phyloP scores from a whole-genome alignment of 495 filamentous ascomycete species.

The Aspergillus mulundensis region DNA sequence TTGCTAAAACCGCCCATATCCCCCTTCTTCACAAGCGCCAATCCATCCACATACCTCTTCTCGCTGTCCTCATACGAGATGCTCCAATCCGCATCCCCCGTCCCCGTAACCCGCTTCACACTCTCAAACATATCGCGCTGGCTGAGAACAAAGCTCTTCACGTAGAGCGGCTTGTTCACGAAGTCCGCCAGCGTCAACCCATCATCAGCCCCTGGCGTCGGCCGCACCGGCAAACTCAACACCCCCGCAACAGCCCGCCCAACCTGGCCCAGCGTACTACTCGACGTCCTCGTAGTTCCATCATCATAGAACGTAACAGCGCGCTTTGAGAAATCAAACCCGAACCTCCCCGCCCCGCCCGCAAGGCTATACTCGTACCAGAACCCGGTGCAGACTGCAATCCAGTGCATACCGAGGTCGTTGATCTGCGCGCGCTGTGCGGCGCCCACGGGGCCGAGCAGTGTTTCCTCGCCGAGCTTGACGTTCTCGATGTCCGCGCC shows the following conservation, averaged over 20 bases:
- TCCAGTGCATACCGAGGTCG: slow-evolving; percentile 42
- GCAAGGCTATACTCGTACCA: slow-evolving; percentile 53
- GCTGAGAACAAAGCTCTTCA: slow-evolving; percentile 44
- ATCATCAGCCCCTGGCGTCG: slow-evolving; percentile 32
- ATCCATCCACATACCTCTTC: slow-evolving; percentile 41
- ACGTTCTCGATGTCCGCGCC: slow-evolving; percentile 39
- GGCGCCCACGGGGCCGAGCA: background rate
- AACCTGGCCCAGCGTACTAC: slow-evolving; percentile 41
- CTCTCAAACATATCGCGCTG: slow-evolving; percentile 52
- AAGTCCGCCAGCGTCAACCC: slow-evolving; percentile 27
- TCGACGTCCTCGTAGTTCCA: slow-evolving; percentile 36
- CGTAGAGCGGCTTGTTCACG: slow-evolving; percentile 39
- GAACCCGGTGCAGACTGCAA: slow-evolving; percentile 43
- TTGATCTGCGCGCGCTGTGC: slow-evolving; percentile 35
- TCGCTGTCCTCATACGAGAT: slow-evolving; percentile 38
- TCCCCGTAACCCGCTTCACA: slow-evolving; percentile 49
- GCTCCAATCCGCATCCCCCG: slow-evolving; percentile 53
- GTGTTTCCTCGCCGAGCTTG: slow-evolving; percentile 29
- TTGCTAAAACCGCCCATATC: slow-evolving; percentile 25
- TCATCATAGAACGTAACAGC: slow-evolving; percentile 45
- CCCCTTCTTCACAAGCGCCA: slow-evolving; percentile 38
- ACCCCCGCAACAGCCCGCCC: slow-evolving; percentile 44
- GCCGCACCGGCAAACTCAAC: slow-evolving; percentile 25
- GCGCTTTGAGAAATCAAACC: slow-evolving; percentile 43
- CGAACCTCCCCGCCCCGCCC: slow-evolving; percentile 24